Evolutionary conservation across 78 protist species (phyloP).

Genomic region (Speleostelium caveatum): DNA sequence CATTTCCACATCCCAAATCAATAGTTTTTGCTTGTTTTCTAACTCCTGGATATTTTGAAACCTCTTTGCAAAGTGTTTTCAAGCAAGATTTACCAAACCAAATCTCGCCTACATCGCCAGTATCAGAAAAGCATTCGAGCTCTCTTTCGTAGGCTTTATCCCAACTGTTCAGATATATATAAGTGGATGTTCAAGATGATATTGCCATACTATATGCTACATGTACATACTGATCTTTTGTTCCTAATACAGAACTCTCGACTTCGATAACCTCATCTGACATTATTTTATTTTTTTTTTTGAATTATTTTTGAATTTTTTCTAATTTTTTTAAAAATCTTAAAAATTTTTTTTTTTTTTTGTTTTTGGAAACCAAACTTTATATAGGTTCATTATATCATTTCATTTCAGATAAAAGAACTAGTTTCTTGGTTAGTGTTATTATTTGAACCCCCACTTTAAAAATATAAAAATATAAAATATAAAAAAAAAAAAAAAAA

Average conservation of each 20-base stretch:
- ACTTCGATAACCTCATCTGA: slow-evolving; percentile 21
- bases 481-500: too few relatives aligned
- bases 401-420: neutral
- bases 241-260: slow-evolving; percentile 24
- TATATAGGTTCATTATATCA: neutral
- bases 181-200: neutral
- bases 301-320: neutral
- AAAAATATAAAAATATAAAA: too few relatives aligned
- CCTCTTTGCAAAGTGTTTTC: slow-evolving; percentile 43
- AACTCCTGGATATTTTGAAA: slow-evolving; percentile 19
- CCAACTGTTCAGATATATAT: slow-evolving; percentile 40
- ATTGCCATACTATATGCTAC: neutral
- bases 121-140: slow-evolving; percentile 42
- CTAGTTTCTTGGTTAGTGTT: neutral
- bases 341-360: slow-evolving; percentile 3
- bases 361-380: neutral
- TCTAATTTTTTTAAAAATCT: slow-evolving; percentile 1
- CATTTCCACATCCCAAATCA: slow-evolving; percentile 81
- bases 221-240: slow-evolving; percentile 54
- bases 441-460: neutral
- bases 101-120: slow-evolving; percentile 77
- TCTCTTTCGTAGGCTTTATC: slow-evolving; percentile 66
- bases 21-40: slow-evolving; percentile 39
- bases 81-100: slow-evolving; percentile 80
- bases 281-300: neutral